A percentile compares a stretch with the other conserved stretches of the same genome.
Conservation (phyloP, 1,284 basidiomycete genomes). For the Sporisorium graminicola region DNA sequence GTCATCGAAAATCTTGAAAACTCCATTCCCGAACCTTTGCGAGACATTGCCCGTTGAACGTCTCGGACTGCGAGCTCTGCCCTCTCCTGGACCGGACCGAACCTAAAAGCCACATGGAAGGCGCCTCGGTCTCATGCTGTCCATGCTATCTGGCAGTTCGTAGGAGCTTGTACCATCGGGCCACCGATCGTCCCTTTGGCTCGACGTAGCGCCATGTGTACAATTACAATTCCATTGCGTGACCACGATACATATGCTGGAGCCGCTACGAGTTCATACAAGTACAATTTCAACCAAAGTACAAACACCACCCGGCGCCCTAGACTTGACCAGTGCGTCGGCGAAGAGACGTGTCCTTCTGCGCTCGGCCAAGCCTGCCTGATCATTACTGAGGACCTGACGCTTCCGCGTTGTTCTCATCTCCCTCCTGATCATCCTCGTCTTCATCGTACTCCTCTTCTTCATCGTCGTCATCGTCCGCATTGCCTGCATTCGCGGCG, state of each 20-base stretch:
- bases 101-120: constrained; percentile 5
- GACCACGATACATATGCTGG: constrained; percentile 20
- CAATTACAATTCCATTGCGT: constrained; percentile 29
- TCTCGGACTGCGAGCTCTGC: no score
- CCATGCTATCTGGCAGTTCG: background rate
- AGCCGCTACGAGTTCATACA: constrained; percentile 4
- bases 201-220: no score
- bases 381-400: background rate
- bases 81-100: no score
- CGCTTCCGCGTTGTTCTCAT: constrained; percentile 1
- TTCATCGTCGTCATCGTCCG: constrained; percentile 35
- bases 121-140: background rate
- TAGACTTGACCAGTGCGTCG: background rate
- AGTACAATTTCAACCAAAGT: constrained; percentile 1
- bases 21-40: background rate
- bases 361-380: background rate
- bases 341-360: background rate
- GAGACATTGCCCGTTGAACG: background rate
- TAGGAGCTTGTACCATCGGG: no score
- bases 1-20: constrained; percentile 17
- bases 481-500: constrained; percentile 42
- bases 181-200: no score
- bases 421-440: constrained; percentile 5
- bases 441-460: constrained; percentile 20
- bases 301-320: background rate